Evolutionary conservation across 2,329 filamentous ascomycete genomes (phyloP), one percentile per base, ranked within the genome.

Genomic region (Sporothrix pseudoabietina): DNA sequence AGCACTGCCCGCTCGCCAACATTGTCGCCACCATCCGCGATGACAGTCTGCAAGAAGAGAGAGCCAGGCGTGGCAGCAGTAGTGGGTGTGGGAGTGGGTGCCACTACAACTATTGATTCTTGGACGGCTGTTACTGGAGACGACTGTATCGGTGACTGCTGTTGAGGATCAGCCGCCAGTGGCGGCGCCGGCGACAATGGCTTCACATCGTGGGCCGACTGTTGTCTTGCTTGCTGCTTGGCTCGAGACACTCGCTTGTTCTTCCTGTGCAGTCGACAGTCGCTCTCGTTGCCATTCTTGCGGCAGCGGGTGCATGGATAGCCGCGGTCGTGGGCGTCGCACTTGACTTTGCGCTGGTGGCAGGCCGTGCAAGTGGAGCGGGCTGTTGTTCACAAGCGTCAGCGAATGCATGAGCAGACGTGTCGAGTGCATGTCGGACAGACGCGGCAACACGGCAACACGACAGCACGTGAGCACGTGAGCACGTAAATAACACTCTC

Each of bases 321-420:
- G 41, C 71, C 71, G 12, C 54, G 52, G 54, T 72, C 71, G 47
- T 72, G 65, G 6, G 71, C 71, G 30, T 72, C 71, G 39, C 71
- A 72, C 39, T 59, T 69, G 22, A 72, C 63, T 41, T 72, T 72
- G 39, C 65, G 63, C 30, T 72, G 71, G 22, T 72, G 71, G 63
- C 71, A 72, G 41, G 71, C 52, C 4, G 71, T 72, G 30, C 71
- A 72, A 0, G 71, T 69, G 26, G 71, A 59, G 49, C 71, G 71
- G 19, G 47, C 71, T 72, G 44, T 10, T 2, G 1, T 4, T 0
- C 7, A 16, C 39, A 5, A 68, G 41, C 22, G 63, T 49, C 5
- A 68, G 63, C 44, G 14, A 68, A n/a, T 44, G 19, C 9, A 30
- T 16, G 19, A 32, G 30, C 2, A 41, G 30, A 30, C n/a, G 41